These are phyloP conservation scores for Corchorus olitorius DNA, from an alignment of 345 rosid species.

Conservation along the genomic window DNA sequence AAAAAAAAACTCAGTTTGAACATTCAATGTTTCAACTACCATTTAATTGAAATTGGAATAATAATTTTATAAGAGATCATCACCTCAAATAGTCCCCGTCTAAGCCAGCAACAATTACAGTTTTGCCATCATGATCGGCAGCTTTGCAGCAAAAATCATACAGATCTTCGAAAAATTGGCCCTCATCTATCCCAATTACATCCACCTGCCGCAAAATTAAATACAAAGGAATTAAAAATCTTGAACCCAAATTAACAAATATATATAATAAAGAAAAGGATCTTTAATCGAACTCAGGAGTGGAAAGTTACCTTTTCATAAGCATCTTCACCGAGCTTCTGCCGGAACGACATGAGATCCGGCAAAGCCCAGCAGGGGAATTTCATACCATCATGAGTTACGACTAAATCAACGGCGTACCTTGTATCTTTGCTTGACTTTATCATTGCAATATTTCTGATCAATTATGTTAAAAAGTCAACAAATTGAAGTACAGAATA, in stretches of 20 bases:
- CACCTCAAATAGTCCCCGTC: conserved; percentile 95
- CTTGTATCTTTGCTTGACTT: conserved; percentile 83
- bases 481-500: not conserved
- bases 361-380: conserved; percentile 84
- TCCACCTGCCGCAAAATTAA: conserved; percentile 52
- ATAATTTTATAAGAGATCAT: not conserved
- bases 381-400: conserved; percentile 77
- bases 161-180: conserved; percentile 89
- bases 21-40: no score
- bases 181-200: conserved; percentile 94
- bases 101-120: conserved; percentile 72
- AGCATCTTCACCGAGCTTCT: conserved; percentile 56
- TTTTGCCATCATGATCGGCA: conserved; percentile 86
- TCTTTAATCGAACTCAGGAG: no score
- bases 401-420: conserved; percentile 75
- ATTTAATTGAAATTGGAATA: no score
- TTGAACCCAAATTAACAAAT: not conserved
- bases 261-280: not conserved
- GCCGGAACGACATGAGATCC: conserved; percentile 63
- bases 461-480: not conserved
- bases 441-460: conserved; percentile 69
- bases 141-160: conserved; percentile 86
- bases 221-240: not conserved
- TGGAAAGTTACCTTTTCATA: conserved; percentile 51
- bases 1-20: no score